These are phyloP conservation scores for Russula brevipes DNA, from an alignment of 768 basidiomycete genomes.

Conservation along the genomic window DNA sequence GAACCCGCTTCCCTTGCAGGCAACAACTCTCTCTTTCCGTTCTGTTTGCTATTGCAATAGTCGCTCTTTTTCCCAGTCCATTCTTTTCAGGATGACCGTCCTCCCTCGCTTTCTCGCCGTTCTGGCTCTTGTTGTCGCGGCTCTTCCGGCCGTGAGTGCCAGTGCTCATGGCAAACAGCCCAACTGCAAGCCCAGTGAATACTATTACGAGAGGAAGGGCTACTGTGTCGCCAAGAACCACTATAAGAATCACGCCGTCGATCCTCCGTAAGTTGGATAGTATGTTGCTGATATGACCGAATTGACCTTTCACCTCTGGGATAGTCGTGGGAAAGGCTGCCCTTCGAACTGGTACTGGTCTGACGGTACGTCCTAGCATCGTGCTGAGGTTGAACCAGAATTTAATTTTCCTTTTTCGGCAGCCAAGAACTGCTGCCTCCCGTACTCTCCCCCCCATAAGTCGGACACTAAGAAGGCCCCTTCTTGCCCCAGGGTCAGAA, in stretches of 20 bases:
- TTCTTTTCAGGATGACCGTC: constrained; percentile 35
- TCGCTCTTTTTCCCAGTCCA: constrained; percentile 22
- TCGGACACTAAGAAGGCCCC: constrained; percentile 2
- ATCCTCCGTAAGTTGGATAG: constrained; percentile 33
- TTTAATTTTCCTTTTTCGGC: neutral
- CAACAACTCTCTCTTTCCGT: too few species aligned
- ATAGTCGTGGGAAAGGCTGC: constrained; percentile 13
- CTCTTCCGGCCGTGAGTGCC: constrained; percentile 30
- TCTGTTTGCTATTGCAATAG: neutral
- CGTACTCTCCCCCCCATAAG: constrained; percentile 19
- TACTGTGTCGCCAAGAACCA: constrained; percentile 27
- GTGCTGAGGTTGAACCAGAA: neutral
- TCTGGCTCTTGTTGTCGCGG: neutral
- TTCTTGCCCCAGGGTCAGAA: constrained; percentile 20
- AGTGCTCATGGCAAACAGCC: constrained; percentile 27
- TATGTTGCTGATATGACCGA: neutral
- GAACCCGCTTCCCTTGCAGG: too few species aligned
- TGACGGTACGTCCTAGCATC: neutral
- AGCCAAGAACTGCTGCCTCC: constrained; percentile 24
- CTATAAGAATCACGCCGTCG: constrained; percentile 35
- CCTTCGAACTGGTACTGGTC: constrained; percentile 19
- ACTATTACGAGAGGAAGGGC: constrained; percentile 18
- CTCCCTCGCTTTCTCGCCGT: constrained; percentile 26
- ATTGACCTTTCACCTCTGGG: neutral
- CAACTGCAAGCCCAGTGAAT: constrained; percentile 28